Percentiles rank a stretch among this genome's conserved stretches.
These are phyloP conservation scores for Sphaceloma murrayae DNA, from an alignment of 2,329 filamentous ascomycete genomes.

Conservation along the genomic window DNA sequence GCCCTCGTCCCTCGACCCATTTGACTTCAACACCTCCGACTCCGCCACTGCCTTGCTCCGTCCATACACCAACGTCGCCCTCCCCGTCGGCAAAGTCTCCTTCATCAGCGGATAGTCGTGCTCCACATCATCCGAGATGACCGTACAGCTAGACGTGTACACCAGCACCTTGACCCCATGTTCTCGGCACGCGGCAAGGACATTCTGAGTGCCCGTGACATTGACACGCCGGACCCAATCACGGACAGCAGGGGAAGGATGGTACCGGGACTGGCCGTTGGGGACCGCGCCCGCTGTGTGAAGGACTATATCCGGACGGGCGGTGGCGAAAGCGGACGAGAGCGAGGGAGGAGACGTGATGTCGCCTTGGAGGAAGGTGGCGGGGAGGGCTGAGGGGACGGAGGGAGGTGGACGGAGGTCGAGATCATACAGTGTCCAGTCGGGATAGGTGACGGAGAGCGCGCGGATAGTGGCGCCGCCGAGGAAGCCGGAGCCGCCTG, in stretches of 20 bases:
- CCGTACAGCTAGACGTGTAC: conserved; percentile 82
- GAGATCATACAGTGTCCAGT: conserved; percentile 34
- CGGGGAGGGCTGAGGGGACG: conserved; percentile 21
- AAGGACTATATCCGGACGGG: conserved; percentile 72
- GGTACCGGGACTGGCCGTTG: conserved; percentile 32
- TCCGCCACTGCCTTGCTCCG: conserved; percentile 85
- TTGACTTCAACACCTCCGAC: conserved; percentile 66
- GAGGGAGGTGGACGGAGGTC: conserved; percentile 31
- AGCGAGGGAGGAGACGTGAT: conserved; percentile 32
- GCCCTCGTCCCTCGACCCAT: conserved; percentile 36
- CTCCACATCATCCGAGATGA: conserved; percentile 67
- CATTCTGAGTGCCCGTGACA: conserved; percentile 69
- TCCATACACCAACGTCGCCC: conserved; percentile 69
- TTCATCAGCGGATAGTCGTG: conserved; percentile 74
- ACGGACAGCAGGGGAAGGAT: conserved; percentile 31
- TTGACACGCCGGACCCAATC: conserved; percentile 72
- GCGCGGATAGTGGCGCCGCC: conserved; percentile 35
- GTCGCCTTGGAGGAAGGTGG: conserved; percentile 32
- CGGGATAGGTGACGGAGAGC: conserved; percentile 29
- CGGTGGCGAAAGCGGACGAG: conserved; percentile 45
- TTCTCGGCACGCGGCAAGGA: conserved; percentile 59
- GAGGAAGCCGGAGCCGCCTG: conserved; percentile 41
- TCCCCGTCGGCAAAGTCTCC: conserved; percentile 70
- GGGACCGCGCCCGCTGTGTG: conserved; percentile 62
- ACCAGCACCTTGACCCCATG: conserved; percentile 70